Evolutionary conservation across 345 rosid genomes (phyloP).

Genomic region (Raphanus raphanistrum): DNA sequence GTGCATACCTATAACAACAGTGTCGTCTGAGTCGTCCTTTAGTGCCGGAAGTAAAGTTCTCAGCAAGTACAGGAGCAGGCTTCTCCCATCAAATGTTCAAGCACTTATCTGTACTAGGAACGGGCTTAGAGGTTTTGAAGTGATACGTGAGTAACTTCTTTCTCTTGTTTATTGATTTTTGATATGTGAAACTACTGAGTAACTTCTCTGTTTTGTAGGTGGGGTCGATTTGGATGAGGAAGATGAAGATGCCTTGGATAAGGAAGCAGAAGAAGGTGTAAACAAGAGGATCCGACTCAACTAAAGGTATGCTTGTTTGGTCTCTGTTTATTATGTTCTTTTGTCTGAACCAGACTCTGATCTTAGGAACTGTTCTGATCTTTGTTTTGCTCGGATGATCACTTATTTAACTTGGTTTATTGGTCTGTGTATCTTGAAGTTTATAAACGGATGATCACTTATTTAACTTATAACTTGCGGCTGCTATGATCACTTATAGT

Average conservation of each 20-base stretch:
- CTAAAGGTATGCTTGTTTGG: not conserved
- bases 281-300: not conserved
- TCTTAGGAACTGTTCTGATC: too few relatives aligned
- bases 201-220: not conserved
- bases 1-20: not conserved
- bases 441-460: too few relatives aligned
- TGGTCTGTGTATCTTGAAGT: too few relatives aligned
- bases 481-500: too few relatives aligned
- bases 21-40: not conserved
- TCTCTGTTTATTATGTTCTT: too few relatives aligned
- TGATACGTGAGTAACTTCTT: not conserved
- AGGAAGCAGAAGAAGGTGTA: not conserved
- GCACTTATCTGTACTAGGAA: not conserved
- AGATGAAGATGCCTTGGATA: not conserved
- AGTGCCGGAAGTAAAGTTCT: not conserved
- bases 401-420: too few relatives aligned
- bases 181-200: not conserved
- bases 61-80: not conserved
- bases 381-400: too few relatives aligned
- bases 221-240: not conserved
- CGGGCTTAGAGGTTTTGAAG: not conserved
- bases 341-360: too few relatives aligned
- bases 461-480: too few relatives aligned
- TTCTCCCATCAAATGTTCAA: not conserved
- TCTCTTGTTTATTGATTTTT: too few relatives aligned